phyloP scores from a whole-genome alignment of 441 rosid species.

The Sinapis alba region DNA sequence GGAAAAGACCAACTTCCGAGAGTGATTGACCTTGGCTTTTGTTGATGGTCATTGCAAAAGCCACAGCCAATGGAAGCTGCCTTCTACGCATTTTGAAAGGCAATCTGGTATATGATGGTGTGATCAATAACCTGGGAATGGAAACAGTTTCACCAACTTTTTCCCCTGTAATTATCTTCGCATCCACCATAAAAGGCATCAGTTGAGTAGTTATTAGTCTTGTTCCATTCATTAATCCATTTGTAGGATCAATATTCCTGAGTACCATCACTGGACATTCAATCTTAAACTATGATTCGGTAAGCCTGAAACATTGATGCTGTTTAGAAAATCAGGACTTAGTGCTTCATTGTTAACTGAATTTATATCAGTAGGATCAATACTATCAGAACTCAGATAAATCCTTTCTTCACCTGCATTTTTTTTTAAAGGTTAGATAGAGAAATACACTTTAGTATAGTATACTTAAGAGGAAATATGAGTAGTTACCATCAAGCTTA shows the following conservation, averaged over 20 bases:
- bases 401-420: not conserved
- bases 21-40: no score
- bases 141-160: no score
- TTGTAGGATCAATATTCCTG: not conserved
- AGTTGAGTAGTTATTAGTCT: not conserved
- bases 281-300: not conserved
- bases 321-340: not conserved
- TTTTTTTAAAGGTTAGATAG: not conserved
- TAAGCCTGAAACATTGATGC: not conserved
- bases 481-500: not conserved
- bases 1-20: no score
- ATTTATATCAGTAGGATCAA: not conserved
- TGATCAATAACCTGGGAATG: no score
- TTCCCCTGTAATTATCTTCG: no score
- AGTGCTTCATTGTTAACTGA: not conserved
- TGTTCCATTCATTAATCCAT: not conserved
- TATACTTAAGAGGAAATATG: not conserved
- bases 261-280: not conserved
- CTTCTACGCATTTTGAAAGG: no score
- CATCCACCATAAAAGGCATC: no score
- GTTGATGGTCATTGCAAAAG: no score
- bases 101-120: no score
- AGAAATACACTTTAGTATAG: not conserved
- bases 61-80: no score
- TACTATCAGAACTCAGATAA: not conserved